phyloP scores from a whole-genome alignment of 2,329 filamentous ascomycete species.

The Alternaria longipes region DNA sequence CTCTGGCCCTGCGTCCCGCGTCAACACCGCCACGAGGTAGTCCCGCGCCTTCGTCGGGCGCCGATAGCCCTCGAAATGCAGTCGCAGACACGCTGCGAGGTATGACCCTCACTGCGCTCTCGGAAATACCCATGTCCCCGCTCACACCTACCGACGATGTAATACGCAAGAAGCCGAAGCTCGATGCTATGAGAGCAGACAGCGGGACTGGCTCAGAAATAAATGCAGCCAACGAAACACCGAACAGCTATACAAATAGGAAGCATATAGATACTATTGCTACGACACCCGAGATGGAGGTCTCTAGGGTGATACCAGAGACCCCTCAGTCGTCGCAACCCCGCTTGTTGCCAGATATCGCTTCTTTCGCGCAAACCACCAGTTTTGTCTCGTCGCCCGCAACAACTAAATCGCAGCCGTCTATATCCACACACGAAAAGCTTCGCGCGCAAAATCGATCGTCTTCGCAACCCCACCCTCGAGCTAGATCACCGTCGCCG shows the following conservation, averaged over 20 bases:
- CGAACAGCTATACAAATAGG: slow-evolving; percentile 2
- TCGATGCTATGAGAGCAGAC: slow-evolving; percentile 37
- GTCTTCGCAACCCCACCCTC: slow-evolving; percentile 29
- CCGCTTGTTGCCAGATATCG: slow-evolving; percentile 45
- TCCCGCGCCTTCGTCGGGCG: slow-evolving; percentile 32
- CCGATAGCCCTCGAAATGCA: slow-evolving; percentile 47
- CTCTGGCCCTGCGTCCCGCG: slow-evolving; percentile 40
- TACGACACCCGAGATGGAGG: slow-evolving; percentile 4
- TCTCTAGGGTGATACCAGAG: slow-evolving; percentile 39
- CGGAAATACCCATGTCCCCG: slow-evolving; percentile 45
- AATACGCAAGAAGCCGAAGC: slow-evolving; percentile 49
- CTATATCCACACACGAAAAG: slow-evolving; percentile 9
- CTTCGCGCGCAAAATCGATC: slow-evolving; percentile 13
- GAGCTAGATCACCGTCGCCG: slow-evolving; percentile 43
- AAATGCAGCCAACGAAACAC: slow-evolving; percentile 14
- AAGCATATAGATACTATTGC: slow-evolving; percentile 16
- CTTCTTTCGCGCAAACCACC: slow-evolving; percentile 43
- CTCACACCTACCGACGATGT: slow-evolving; percentile 48
- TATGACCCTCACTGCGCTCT: slow-evolving; percentile 39
- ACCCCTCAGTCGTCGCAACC: slow-evolving; percentile 45
- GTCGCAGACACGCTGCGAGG: slow-evolving; percentile 49
- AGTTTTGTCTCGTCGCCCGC: slow-evolving; percentile 33
- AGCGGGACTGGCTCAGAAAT: slow-evolving; percentile 26
- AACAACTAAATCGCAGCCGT: slow-evolving; percentile 13
- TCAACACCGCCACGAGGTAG: slow-evolving; percentile 37